Evolutionary conservation across 2,329 filamentous ascomycete species (phyloP), one percentile per base, ranked within the genome.

Genomic region (Botrytis galanthina): DNA sequence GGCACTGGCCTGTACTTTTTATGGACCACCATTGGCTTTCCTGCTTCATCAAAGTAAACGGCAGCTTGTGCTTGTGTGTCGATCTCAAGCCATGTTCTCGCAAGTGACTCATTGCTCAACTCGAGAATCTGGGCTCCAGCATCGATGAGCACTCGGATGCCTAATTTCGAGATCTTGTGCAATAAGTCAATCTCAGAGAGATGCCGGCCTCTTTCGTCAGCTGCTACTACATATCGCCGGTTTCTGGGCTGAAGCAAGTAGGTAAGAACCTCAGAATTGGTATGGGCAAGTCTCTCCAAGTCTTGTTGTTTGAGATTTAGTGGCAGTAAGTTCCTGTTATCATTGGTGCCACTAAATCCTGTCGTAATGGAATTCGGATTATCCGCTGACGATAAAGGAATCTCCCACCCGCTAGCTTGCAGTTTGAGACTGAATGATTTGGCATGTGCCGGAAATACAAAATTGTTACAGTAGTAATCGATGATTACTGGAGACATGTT

Each of bases 321-420:
- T 0, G 91, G 91, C 0, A 93, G 80, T 48, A 91, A 83, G 0
- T 81, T 82, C 54, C 86, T 84, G 32, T 87, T 89, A 78, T 93
- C 91, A 62, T 92, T 93, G 0, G 92, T 93, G 0, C 91, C 91
- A 12, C 89, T 91, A 78, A 94, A 94, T 0, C 91, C 91, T 0
- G 90, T 92, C 0, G 90, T 91, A 1, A 85, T 74, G 3, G 81
- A 78, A 22, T 26, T 6, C 89, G 82, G 78, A 87, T 0, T 92
- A 78, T 39, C 14, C 46, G 71, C 54, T 73, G 77, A 74, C 39
- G 83, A 84, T 0, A 89, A 78, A 0, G 89, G 88, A 2, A 93
- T 82, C 75, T 93, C 91, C 91, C 91, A 93, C 0, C 89, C 90
- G 0, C 89, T 92, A 0, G 89, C 86, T 48, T 90, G 87, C 0